phyloP scores from a whole-genome alignment of 2,329 filamentous ascomycete genomes.

The Fusarium sp. region DNA sequence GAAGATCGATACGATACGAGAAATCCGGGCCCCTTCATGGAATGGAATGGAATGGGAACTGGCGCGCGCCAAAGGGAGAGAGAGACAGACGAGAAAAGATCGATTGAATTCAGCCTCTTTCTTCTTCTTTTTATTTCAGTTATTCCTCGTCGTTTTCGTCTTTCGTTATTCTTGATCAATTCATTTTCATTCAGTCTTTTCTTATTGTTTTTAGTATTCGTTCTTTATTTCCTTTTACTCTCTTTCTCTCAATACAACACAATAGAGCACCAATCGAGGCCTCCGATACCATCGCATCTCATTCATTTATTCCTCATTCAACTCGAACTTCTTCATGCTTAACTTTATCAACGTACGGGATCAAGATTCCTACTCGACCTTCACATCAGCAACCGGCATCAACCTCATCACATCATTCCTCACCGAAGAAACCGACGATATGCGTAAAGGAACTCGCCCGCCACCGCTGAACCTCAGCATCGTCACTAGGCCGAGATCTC shows the following conservation, averaged over 20 bases:
- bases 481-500: constrained; percentile 37
- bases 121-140: constrained; percentile 15
- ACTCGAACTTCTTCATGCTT: constrained; percentile 34
- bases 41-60: constrained; percentile 5
- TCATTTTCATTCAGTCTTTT: constrained; percentile 8
- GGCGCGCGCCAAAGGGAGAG: constrained; percentile 31
- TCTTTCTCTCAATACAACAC: background rate
- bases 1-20: constrained; percentile 14
- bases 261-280: constrained; percentile 11
- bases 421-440: constrained; percentile 27
- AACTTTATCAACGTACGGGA: constrained; percentile 22
- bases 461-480: constrained; percentile 50
- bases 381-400: constrained; percentile 28
- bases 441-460: constrained; percentile 47
- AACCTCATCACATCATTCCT: constrained; percentile 19
- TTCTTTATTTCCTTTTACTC: constrained; percentile 12
- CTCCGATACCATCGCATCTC: constrained; percentile 3
- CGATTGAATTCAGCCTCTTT: constrained; percentile 14
- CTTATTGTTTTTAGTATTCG: constrained; percentile 6
- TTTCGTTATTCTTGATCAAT: constrained; percentile 13
- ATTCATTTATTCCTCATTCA: background rate
- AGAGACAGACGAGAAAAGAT: background rate
- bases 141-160: constrained; percentile 1
- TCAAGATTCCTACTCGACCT: constrained; percentile 26
- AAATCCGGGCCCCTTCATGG: constrained; percentile 1